Conservation (phyloP, 2,329 filamentous ascomycete species). For the Fusarium albosuccineum region DNA sequence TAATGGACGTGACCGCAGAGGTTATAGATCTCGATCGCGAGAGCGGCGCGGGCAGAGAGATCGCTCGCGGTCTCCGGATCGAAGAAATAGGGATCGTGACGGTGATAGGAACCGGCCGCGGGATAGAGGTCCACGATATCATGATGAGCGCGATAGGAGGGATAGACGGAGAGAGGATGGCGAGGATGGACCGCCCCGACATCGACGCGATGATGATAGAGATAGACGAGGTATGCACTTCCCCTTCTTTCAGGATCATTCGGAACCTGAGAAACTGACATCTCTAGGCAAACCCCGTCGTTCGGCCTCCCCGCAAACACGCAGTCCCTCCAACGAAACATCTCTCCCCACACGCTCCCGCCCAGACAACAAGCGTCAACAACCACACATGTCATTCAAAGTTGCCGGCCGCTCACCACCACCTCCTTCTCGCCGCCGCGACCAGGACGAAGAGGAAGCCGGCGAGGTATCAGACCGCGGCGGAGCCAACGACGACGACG, state of each 20-base stretch:
- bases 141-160: constrained; percentile 42
- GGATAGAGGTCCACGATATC: constrained; percentile 49
- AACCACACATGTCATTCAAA: constrained; percentile 53
- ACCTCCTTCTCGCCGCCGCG: constrained; percentile 15
- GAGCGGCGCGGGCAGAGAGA: constrained; percentile 53
- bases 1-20: constrained; percentile 49
- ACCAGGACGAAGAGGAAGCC: constrained; percentile 29
- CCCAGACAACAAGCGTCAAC: constrained; percentile 34
- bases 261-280: constrained; percentile 13
- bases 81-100: constrained; percentile 56
- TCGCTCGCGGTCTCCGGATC: constrained; percentile 53
- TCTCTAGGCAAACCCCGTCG: constrained; percentile 49
- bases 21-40: constrained; percentile 52
- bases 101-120: constrained; percentile 50
- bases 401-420: constrained; percentile 46
- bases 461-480: constrained; percentile 29
- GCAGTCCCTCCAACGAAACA: constrained; percentile 38
- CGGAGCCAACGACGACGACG: constrained; percentile 29
- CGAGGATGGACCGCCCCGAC: constrained; percentile 37
- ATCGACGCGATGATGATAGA: constrained; percentile 42
- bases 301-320: constrained; percentile 54
- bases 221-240: constrained; percentile 44
- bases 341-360: constrained; percentile 54
- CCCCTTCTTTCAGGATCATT: neutral
- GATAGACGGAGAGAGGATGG: constrained; percentile 45